Percentiles rank a stretch among this genome's conserved stretches.
These are phyloP conservation scores for Nitzschia putrida DNA, from an alignment of 108 stramenopile genomes.

Conservation along the genomic window DNA sequence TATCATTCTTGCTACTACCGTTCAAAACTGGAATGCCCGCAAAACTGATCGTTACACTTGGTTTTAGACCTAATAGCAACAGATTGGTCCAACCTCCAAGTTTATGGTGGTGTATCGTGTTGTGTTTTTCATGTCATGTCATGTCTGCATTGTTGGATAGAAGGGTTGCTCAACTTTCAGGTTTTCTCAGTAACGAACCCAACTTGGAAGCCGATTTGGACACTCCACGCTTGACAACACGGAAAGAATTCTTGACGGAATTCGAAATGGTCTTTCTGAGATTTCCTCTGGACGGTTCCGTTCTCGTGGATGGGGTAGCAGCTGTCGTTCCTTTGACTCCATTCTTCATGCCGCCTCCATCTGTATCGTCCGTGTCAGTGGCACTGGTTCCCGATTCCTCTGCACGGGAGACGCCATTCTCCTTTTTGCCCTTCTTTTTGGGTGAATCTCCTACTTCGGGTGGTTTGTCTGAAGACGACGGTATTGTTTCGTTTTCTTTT, in stretches of 20 bases:
- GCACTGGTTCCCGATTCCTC: conserved; percentile 13
- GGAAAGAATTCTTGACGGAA: neutral
- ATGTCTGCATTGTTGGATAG: neutral
- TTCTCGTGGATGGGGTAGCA: neutral
- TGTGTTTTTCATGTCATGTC: no score
- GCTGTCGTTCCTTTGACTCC: neutral
- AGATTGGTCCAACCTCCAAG: no score
- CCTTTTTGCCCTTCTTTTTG: neutral
- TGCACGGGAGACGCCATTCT: neutral
- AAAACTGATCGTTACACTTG: no score
- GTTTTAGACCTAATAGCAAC: no score
- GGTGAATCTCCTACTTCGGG: neutral
- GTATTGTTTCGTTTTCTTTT: no score
- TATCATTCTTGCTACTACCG: no score
- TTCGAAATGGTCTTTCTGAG: no score
- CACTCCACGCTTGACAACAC: neutral
- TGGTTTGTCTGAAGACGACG: no score
- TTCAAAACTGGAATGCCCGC: no score
- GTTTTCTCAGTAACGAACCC: neutral
- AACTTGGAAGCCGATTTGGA: conserved; percentile 23
- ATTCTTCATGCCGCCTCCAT: neutral
- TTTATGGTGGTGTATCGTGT: no score
- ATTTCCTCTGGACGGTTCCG: no score
- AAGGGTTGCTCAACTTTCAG: neutral
- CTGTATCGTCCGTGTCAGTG: neutral